Evolutionary conservation across 2,329 filamentous ascomycete species (phyloP), one percentile per base, ranked within the genome.

Genomic region (Diaporthe batatas): DNA sequence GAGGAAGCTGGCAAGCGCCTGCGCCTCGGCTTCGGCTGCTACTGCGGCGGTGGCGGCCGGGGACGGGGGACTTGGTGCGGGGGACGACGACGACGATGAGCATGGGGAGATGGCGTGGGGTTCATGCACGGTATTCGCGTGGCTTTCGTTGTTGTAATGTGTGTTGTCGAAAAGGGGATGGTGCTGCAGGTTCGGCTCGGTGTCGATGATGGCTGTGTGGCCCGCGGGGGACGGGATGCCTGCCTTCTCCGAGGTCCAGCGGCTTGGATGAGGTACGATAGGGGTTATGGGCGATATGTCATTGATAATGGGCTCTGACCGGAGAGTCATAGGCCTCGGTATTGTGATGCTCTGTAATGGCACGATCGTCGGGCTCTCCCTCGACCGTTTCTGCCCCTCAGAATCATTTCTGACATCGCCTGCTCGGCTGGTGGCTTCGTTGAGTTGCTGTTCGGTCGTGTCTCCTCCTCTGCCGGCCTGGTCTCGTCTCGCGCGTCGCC

Each of bases 161-260:
- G 47, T 23, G 62, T 8, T 36, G 14, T 47, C 21, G 32, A 53
- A 36, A 29, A 65, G 29, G 14, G 62, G 44, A n/a, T 51, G 59
- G 12, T 51, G 44, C 6, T 14, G 44, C 62, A 51, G 44, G 44
- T 51, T 32, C 29, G 44, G 58, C 12, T n/a, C 42, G 34, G 29
- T 44, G 23, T 64, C 51, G n/a, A 54, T 21, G 21, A 34, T 36
- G 7, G 68, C 58, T 23, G 68, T 42, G 18, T 67, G 72, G n/a
- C 51, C 65, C 2, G 42, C 8, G 6, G 68, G 68, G 14, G 53
- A 67, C 32, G 39, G 58, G 25, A 71, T 36, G 8, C 21, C 23
- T 14, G 55, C 58, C 59, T 73, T 67, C 11, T 71, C 68, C 14
- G 51, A 39, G 47, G 70, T 57, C 72, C 72, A 73, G 53, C 62